Evolutionary conservation across 257 asterid genomes (phyloP).

Genomic region (Solanum bulbocastanum): DNA sequence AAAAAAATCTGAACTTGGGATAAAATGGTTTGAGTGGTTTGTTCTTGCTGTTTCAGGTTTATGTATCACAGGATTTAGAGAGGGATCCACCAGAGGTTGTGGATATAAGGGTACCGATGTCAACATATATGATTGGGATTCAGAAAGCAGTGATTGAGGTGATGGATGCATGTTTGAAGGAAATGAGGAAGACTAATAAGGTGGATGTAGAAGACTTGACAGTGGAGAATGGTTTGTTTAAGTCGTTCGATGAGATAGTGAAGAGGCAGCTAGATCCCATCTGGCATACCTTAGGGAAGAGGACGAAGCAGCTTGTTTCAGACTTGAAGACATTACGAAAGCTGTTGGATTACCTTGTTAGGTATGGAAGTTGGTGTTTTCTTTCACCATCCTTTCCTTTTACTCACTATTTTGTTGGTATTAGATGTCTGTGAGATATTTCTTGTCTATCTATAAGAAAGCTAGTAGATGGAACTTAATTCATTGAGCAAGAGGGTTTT

Average conservation of each 20-base stretch:
- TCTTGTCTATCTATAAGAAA: neutral
- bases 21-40: neutral
- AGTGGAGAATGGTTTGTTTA: slow-evolving; percentile 90
- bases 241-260: slow-evolving; percentile 94
- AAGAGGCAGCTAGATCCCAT: slow-evolving; percentile 94
- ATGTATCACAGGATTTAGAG: slow-evolving; percentile 90
- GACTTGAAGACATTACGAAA: slow-evolving; percentile 92
- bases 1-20: neutral
- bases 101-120: slow-evolving; percentile 90
- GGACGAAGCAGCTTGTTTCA: slow-evolving; percentile 91
- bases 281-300: slow-evolving; percentile 96
- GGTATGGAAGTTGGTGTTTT: slow-evolving; percentile 29
- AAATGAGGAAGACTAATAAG: slow-evolving; percentile 94
- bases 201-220: slow-evolving; percentile 95
- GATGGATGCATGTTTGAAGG: slow-evolving; percentile 95
- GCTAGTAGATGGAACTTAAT: neutral
- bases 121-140: slow-evolving; percentile 69
- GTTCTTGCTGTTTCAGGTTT: slow-evolving; percentile 36
- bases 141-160: slow-evolving; percentile 90
- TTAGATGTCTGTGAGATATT: neutral
- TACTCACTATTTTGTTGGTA: neutral
- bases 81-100: slow-evolving; percentile 87
- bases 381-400: neutral
- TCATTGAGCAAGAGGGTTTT: neutral
- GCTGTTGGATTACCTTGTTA: slow-evolving; percentile 86